Evolutionary conservation across 106 monocot species (phyloP), one percentile per base, ranked within the genome.

Genomic region (Hemerocallis citrina): DNA sequence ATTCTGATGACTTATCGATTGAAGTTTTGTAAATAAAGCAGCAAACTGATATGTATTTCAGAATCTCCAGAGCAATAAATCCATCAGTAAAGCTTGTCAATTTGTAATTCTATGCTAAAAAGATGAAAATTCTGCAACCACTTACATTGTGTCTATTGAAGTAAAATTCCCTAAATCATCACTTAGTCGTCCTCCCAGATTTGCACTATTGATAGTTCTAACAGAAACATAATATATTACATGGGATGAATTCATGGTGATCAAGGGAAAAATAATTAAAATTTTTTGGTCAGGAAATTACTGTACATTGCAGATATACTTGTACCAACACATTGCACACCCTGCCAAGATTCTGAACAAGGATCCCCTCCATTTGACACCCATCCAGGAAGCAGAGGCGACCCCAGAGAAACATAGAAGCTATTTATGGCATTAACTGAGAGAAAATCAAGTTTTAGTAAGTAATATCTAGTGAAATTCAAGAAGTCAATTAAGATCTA

Each of bases 351-450:
- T 42, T 88, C 85, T 16, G 14, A 0, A 55, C 98, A 99, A 16
- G 98, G 98, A 24, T 99, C 98, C 27, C 98, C 98, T 63, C 88
- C 92, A 66, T 71, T 82, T 47, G 85, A 35, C 24, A 75, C 65
- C 98, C 98, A 99, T 70, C 92, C 92, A 73, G 98, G 88, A 55
- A 99, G 74, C 61, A 71, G 52, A 22, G 88, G 98, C 21, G 85
- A 85, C 15, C 92, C 98, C 62, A 99, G 57, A 24, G 98, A 81
- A 65, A 50, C 69, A 74, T 78, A 88, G 37, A 99, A 73, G 69
- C 55, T 83, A 77, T 85, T 99, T 70, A 99, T 92, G 29, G 98
- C 98, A 85, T 47, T 73, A 52, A 99, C 98, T 99, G 62, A 39
- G 22, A 61, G 24, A 34, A 38, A 35, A 75, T 35, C 35, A 57